A percentile compares a stretch with the other conserved stretches of the same genome.
Conservation (phyloP, 1,284 basidiomycete genomes). For the Boletus hoseneyae region DNA sequence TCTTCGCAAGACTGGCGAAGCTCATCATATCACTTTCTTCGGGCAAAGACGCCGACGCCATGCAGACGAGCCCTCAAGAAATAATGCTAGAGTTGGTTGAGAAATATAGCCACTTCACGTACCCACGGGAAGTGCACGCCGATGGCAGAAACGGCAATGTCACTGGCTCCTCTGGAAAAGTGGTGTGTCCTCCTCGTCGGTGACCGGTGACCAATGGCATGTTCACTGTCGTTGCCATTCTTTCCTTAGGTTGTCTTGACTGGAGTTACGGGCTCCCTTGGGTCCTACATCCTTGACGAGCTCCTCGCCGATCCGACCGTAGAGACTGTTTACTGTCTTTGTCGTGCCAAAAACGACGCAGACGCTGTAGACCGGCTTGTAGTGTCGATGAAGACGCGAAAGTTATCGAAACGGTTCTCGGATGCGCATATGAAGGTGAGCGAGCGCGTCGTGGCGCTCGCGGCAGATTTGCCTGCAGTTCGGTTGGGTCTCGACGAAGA, state of each 20-base stretch:
- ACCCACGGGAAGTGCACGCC: neutral
- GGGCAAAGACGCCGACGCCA: slow-evolving; percentile 8
- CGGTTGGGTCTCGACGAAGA: slow-evolving; percentile 40
- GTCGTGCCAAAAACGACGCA: slow-evolving; percentile 42
- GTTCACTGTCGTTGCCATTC: neutral
- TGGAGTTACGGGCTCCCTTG: slow-evolving; percentile 60
- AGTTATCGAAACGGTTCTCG: slow-evolving; percentile 19
- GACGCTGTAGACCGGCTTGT: slow-evolving; percentile 37
- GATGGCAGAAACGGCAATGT: neutral
- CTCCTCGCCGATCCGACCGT: slow-evolving; percentile 39
- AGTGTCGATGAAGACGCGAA: slow-evolving; percentile 34
- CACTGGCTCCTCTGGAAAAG: slow-evolving; percentile 14
- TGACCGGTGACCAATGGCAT: neutral
- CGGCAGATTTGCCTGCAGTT: slow-evolving; percentile 41
- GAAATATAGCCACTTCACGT: slow-evolving; percentile 24
- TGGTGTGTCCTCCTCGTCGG: slow-evolving; percentile 10
- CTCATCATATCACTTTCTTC: slow-evolving; percentile 16
- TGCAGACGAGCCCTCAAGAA: slow-evolving; percentile 12
- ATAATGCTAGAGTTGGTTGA: slow-evolving; percentile 27
- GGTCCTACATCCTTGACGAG: slow-evolving; percentile 53
- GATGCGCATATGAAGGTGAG: slow-evolving; percentile 3
- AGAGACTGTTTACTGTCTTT: slow-evolving; percentile 48
- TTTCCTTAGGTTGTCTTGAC: slow-evolving; percentile 43
- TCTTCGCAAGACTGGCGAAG: slow-evolving; percentile 19
- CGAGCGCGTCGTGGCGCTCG: slow-evolving; percentile 39